phyloP scores from a whole-genome alignment of 352 stramenopile species.

The Phytophthora nicotianae region DNA sequence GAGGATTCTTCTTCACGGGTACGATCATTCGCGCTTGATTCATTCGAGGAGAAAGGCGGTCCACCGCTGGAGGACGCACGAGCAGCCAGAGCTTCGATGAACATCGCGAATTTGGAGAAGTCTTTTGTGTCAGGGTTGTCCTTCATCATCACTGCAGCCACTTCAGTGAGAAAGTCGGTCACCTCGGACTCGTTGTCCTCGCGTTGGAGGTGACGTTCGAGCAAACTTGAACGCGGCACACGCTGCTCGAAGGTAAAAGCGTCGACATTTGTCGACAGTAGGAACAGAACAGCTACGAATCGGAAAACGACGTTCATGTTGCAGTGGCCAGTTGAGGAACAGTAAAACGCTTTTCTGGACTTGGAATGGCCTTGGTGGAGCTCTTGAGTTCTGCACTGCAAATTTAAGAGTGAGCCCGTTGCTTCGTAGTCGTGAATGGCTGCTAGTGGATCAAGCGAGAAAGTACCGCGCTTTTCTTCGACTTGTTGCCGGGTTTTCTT shows the following conservation, averaged over 20 bases:
- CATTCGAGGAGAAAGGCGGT: slow-evolving; percentile 12
- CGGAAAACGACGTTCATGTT: slow-evolving; percentile 17
- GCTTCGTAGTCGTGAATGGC: not conserved
- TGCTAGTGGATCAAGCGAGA: slow-evolving; percentile 3
- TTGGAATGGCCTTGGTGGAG: slow-evolving; percentile 2
- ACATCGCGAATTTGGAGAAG: slow-evolving; percentile 9
- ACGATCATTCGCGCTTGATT: slow-evolving; percentile 1
- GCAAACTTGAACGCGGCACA: not conserved
- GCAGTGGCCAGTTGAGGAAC: not conserved
- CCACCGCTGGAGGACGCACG: not conserved
- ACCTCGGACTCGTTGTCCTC: slow-evolving; percentile 9
- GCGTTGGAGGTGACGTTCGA: slow-evolving; percentile 8
- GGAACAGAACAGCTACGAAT: slow-evolving; percentile 7
- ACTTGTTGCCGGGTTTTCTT: not conserved
- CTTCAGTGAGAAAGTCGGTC: slow-evolving; percentile 12
- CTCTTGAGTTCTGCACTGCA: slow-evolving; percentile 12
- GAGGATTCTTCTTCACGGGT: not conserved
- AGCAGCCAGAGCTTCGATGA: slow-evolving; percentile 17
- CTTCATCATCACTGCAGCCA: not conserved
- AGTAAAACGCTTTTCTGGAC: not conserved
- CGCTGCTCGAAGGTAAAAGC: slow-evolving; percentile 3
- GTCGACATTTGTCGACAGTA: slow-evolving; percentile 4
- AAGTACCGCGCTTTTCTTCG: slow-evolving; percentile 16
- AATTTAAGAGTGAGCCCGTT: slow-evolving; percentile 18
- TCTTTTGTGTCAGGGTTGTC: slow-evolving; percentile 1